Evolutionary conservation across 73 alveolate species (phyloP), one percentile per base, ranked within the genome.

Genomic region (Tetrahymena thermophila): DNA sequence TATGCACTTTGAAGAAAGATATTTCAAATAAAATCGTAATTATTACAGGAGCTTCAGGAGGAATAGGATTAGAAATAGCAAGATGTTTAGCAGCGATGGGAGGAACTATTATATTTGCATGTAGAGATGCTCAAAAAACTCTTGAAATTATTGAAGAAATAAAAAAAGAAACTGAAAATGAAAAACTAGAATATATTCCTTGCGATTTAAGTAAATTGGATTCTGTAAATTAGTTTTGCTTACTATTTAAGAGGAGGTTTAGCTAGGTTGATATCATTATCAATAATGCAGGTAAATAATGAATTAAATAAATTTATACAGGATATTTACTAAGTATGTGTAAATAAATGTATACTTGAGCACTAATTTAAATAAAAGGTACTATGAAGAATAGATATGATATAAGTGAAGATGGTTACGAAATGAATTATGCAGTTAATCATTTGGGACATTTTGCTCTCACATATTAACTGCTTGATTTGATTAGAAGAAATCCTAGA

Each of bases 91-190:
- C 94, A 85, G 56, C 56, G 4, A 38, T 85, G 58, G 94, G 94
- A 38, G 94, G 83, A 85, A 85, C 94, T 0, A 85, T 85, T 85
- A 85, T 85, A 34, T 85, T 85, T 85, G 94, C 94, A 38, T 85
- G 94, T 17, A 85, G 13, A 85, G 94, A 85, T 85, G 34, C 35
- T 31, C 55, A 85, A 42, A 85, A 85, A n/a, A 34, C 94, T n/a
- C 55, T 85, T 28, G 55, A 43, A 50, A 94, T 95, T 34, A 95
- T 95, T 35, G 56, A 43, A 37, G 93, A 85, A 85, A 95, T 95
- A 9, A 95, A 43, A 43, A n/a, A 42, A 44, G 94, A 50, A 19
- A 95, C 95, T 9, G 94, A 93, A 43, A 95, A 95, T 95, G 83
- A 34, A 43, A 95, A 95, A n/a, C 57, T 95, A 55, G 94, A 89